These are phyloP conservation scores for Bocquillonia castaneifolia DNA, from an alignment of 441 rosid species.

Conservation along the genomic window DNA sequence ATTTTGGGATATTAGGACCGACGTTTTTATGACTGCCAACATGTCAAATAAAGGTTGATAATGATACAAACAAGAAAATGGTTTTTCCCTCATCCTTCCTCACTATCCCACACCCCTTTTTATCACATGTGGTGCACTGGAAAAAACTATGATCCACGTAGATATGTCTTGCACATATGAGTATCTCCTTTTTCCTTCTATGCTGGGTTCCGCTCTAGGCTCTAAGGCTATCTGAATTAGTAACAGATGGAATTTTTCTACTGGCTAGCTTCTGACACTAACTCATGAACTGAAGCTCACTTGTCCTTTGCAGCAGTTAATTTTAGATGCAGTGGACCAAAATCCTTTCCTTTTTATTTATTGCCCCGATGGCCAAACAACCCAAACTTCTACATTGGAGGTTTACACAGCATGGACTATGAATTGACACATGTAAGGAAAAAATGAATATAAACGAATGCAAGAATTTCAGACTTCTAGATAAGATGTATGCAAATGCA, in stretches of 20 bases:
- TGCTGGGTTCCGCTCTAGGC: not conserved
- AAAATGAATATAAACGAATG: not conserved
- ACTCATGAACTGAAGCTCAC: not conserved
- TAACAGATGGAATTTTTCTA: not conserved
- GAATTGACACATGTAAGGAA: not conserved
- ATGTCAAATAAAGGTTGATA: not conserved
- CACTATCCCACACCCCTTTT: not conserved
- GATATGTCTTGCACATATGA: not conserved
- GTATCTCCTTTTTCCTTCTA: not conserved
- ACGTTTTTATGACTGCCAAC: not conserved
- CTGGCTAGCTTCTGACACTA: not conserved
- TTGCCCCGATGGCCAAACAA: not conserved
- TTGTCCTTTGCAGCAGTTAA: not conserved
- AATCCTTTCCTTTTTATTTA: not conserved
- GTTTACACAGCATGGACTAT: not conserved
- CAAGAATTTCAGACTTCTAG: constrained; percentile 1
- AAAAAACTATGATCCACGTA: not conserved
- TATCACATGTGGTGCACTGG: not conserved
- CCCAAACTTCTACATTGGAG: not conserved
- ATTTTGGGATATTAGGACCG: not conserved
- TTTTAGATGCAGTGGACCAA: not conserved
- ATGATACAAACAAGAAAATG: not conserved
- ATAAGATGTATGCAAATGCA: not conserved
- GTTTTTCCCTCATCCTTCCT: not conserved
- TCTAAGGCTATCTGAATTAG: not conserved